phyloP scores from a whole-genome alignment of 2,329 filamentous ascomycete genomes.

The Tolypocladium ovalisporum region DNA sequence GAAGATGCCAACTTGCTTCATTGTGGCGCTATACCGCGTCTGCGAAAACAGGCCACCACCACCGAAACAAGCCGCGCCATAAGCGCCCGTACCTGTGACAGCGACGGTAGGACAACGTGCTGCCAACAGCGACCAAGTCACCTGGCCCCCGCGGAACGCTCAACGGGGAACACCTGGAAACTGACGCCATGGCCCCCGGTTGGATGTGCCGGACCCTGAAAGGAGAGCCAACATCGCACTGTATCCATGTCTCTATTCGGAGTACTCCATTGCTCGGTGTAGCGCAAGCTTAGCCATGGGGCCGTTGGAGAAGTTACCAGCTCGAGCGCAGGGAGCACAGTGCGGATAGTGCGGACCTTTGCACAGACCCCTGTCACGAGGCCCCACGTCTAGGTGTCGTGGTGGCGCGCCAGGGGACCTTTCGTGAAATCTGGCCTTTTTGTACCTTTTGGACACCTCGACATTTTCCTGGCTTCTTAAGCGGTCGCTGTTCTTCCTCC shows the following conservation, averaged over 20 bases:
- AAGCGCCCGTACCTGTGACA: neutral
- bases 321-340: constrained; percentile 5
- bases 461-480: constrained; percentile 28
- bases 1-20: neutral
- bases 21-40: neutral
- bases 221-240: neutral
- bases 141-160: neutral
- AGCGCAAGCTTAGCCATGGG: neutral
- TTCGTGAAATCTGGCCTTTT: constrained; percentile 40
- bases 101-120: neutral
- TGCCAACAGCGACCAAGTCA: neutral
- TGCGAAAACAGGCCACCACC: neutral
- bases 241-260: neutral
- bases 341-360: neutral
- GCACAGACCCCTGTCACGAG: constrained; percentile 16
- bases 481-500: constrained; percentile 17
- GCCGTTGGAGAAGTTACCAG: neutral
- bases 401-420: constrained; percentile 3
- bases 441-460: constrained; percentile 33
- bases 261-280: neutral
- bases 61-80: neutral
- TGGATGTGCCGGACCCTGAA: neutral
- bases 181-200: neutral
- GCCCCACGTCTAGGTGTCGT: constrained; percentile 2
- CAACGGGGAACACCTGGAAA: neutral